Conservation (phyloP, 805 yeast species). For the Naumovozyma baii region DNA sequence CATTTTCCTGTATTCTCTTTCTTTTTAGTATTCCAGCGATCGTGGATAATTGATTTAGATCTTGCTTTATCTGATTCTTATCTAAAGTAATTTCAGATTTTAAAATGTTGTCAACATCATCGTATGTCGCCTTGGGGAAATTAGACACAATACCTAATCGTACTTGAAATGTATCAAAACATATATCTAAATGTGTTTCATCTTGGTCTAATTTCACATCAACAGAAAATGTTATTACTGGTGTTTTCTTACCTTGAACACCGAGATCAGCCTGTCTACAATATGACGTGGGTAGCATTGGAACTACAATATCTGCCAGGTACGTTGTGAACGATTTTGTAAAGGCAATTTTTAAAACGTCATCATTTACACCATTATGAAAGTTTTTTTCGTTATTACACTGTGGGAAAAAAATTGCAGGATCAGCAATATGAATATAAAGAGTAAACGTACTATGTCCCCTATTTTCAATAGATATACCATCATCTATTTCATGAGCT, state of each 20-base stretch:
- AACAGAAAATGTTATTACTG: slow-evolving; percentile 41
- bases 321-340: slow-evolving; percentile 59
- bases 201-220: slow-evolving; percentile 25
- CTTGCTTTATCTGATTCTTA: slow-evolving; percentile 16
- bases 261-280: slow-evolving; percentile 47
- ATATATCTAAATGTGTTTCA: slow-evolving; percentile 14
- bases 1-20: slow-evolving; percentile 27
- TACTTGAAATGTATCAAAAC: slow-evolving; percentile 27
- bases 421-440: slow-evolving; percentile 79
- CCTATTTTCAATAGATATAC: slow-evolving; percentile 49
- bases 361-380: slow-evolving; percentile 16
- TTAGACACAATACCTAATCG: slow-evolving; percentile 35
- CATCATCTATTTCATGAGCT: slow-evolving; percentile 93
- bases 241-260: slow-evolving; percentile 31
- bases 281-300: slow-evolving; percentile 61
- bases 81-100: slow-evolving; percentile 23
- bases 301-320: slow-evolving; percentile 52
- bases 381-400: slow-evolving; percentile 8
- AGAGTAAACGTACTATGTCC: slow-evolving; percentile 33
- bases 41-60: slow-evolving; percentile 31
- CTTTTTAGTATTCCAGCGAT: slow-evolving; percentile 15
- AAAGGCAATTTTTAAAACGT: slow-evolving; percentile 46
- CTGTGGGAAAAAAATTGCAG: slow-evolving; percentile 49
- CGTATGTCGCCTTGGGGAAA: slow-evolving; percentile 52
- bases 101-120: slow-evolving; percentile 43